A percentile compares a stretch with the other conserved stretches of the same genome.
phyloP scores from a whole-genome alignment of 2,329 filamentous ascomycete species.

The Teratosphaeria destructans region DNA sequence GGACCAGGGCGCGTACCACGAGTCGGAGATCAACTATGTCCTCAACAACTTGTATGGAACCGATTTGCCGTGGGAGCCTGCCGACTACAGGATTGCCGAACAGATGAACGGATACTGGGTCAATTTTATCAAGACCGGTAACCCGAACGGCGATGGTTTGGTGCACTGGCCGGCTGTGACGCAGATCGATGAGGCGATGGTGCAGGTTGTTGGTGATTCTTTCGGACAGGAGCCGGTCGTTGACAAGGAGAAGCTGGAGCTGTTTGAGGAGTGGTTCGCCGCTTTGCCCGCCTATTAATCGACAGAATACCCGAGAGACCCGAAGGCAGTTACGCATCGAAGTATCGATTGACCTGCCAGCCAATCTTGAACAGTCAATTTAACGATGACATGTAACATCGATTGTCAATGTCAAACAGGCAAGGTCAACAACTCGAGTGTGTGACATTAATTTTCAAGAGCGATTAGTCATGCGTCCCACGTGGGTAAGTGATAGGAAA shows the following conservation, averaged over 20 bases:
- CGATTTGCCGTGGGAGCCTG: background rate
- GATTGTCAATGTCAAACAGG: too few relatives aligned
- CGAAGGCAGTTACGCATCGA: background rate
- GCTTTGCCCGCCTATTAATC: background rate
- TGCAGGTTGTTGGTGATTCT: constrained; percentile 16
- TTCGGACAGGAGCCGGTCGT: background rate
- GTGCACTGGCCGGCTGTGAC: background rate
- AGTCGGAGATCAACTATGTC: background rate
- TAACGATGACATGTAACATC: too few relatives aligned
- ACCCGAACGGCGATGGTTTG: constrained; percentile 34
- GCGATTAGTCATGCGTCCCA: too few relatives aligned
- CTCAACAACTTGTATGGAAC: background rate
- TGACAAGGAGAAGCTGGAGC: background rate
- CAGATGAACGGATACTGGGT: constrained; percentile 35
- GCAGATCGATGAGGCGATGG: constrained; percentile 38
- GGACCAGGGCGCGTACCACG: background rate
- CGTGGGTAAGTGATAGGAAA: too few relatives aligned
- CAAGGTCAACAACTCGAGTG: too few relatives aligned
- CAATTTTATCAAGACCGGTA: constrained; percentile 39
- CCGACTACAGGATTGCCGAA: background rate
- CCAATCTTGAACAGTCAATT: too few relatives aligned
- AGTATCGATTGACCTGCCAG: too few relatives aligned
- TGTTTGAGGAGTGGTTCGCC: background rate
- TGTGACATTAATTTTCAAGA: too few relatives aligned
- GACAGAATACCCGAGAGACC: background rate